phyloP scores from a whole-genome alignment of 2,329 filamentous ascomycete genomes.

The Trichoderma endophyticum region DNA sequence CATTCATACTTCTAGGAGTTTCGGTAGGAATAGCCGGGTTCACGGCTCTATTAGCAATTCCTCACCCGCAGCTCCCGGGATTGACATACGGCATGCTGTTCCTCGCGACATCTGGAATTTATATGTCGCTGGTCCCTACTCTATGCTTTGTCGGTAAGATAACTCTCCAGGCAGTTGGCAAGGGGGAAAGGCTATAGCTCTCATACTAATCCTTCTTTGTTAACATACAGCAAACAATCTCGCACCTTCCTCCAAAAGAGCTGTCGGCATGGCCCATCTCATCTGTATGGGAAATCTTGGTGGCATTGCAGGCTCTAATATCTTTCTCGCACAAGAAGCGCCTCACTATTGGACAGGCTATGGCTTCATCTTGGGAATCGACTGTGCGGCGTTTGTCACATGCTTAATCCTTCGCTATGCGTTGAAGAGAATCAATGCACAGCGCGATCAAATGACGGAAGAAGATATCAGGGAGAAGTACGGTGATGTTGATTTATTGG shows the following conservation, averaged over 20 bases:
- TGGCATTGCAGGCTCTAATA: neutral
- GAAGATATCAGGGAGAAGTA: too few species aligned
- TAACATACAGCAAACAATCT: neutral
- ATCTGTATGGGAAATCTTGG: neutral
- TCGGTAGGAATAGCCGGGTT: neutral
- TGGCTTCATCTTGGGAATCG: neutral
- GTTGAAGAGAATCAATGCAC: too few species aligned
- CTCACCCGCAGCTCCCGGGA: neutral
- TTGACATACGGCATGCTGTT: neutral
- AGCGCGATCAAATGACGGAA: too few species aligned
- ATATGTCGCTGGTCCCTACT: neutral
- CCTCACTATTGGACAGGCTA: constrained; percentile 4
- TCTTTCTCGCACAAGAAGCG: neutral
- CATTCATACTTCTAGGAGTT: neutral
- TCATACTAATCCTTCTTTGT: neutral
- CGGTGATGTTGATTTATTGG: too few species aligned
- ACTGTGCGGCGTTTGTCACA: too few species aligned
- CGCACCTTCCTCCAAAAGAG: neutral
- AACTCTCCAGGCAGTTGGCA: neutral
- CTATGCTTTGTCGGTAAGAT: neutral
- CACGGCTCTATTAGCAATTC: neutral
- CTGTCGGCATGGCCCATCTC: neutral
- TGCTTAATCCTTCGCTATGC: too few species aligned
- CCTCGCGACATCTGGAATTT: neutral
- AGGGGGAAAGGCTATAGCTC: neutral